Evolutionary conservation across 1,284 basidiomycete genomes (phyloP), one percentile per base, ranked within the genome.

Genomic region (Prillingera fragicola): DNA sequence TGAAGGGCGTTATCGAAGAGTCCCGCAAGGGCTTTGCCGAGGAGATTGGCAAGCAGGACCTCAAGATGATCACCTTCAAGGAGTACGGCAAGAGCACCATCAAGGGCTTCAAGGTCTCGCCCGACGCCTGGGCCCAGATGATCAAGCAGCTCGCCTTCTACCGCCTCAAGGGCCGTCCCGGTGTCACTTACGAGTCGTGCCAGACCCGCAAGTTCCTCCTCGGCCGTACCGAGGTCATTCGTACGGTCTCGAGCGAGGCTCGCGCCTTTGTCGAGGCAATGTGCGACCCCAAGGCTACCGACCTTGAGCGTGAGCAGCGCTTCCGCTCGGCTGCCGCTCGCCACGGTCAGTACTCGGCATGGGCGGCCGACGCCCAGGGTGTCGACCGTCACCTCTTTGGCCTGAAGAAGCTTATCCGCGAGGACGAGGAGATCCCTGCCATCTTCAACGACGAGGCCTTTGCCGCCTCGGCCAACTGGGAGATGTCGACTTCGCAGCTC

Each of bases 351-450:
- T 96, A 97, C 69, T 82, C 87, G 3, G 76, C 78, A 5, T 91
- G 88, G 82, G 91, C 92, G 1, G 87, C 91, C 5, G 88, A 95
- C 54, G 94, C 85, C 0, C 84, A 89, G 69, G 95, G 92, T 40
- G 90, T 98, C 21, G 95, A 98, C 70, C 79, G 94, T 29, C 94
- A 98, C 72, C 73, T 98, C 45, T 96, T 94, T 68, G 95, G 90
- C 13, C 72, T 96, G 57, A 95, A 90, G 77, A 85, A 83, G 75
- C 74, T 87, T 55, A 59, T 97, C 40, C 75, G 78, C 47, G 78
- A 81, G 21, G 86, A 82, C 29, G 92, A 97, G 71, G 68, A 77
- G 43, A 49, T 85, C 28, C 91, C 91, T 0, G 80, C 73, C 47
- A 73, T 96, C 10, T 96, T 89, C 76, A 78, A 71, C 43, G 92